phyloP scores from a whole-genome alignment of 768 basidiomycete genomes.

The Agrocybe pediades region DNA sequence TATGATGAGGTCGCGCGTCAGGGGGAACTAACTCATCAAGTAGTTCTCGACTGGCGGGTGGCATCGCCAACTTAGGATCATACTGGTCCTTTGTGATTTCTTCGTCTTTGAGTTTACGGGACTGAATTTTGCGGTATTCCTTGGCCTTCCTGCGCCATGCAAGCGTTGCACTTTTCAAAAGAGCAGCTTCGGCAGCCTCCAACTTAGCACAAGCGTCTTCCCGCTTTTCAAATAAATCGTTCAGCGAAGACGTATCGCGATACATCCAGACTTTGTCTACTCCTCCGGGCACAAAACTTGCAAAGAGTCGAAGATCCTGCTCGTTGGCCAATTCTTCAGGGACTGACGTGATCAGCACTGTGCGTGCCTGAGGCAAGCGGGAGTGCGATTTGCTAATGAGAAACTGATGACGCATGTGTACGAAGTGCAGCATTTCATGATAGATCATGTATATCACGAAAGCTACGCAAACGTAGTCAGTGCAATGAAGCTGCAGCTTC shows the following conservation, averaged over 20 bases:
- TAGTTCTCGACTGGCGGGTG: conserved; percentile 30
- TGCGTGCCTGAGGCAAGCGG: conserved; percentile 61
- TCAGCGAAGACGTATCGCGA: conserved; percentile 48
- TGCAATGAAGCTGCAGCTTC: neutral
- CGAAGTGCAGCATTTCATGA: conserved; percentile 57
- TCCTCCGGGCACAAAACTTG: conserved; percentile 69
- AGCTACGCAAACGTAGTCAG: conserved; percentile 31
- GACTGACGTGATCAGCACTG: conserved; percentile 67
- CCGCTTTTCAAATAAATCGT: conserved; percentile 43
- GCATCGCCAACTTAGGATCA: conserved; percentile 17
- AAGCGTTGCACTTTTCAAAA: conserved; percentile 43
- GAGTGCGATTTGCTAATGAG: conserved; percentile 62
- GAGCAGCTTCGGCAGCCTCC: conserved; percentile 54
- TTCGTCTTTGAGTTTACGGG: conserved; percentile 27
- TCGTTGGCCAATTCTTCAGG: conserved; percentile 55
- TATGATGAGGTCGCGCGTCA: conserved; percentile 51
- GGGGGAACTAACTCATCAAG: conserved; percentile 56
- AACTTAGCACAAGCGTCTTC: conserved; percentile 51
- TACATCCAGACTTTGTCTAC: conserved; percentile 71
- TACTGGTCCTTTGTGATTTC: conserved; percentile 17
- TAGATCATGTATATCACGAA: conserved; percentile 64
- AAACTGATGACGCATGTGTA: conserved; percentile 57
- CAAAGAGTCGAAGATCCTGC: conserved; percentile 48
- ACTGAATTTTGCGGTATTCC: conserved; percentile 32
- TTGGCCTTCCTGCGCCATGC: conserved; percentile 41